Evolutionary conservation across 805 yeast species (phyloP).

Genomic region (Saccharomycopsis lassenensis): DNA sequence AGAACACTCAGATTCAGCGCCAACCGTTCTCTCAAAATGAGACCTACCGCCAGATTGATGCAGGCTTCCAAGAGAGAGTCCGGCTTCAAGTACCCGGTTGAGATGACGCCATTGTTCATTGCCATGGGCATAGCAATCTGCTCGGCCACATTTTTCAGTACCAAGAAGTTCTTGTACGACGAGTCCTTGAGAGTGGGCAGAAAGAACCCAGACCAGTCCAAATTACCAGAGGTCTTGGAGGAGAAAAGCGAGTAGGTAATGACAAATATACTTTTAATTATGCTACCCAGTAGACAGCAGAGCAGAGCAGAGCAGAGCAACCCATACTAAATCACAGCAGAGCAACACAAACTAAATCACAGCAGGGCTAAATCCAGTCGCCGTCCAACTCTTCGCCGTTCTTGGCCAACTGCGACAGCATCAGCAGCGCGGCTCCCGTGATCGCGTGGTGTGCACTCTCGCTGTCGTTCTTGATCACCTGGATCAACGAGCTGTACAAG

Average conservation of each 20-base stretch:
- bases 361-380: too few species aligned
- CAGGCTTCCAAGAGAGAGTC: conserved; percentile 23
- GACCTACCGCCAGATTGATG: conserved; percentile 25
- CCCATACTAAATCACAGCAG: too few species aligned
- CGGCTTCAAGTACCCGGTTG: conserved; percentile 25
- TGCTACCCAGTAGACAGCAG: too few species aligned
- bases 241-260: conserved; percentile 7
- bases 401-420: too few species aligned
- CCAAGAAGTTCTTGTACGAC: conserved; percentile 28
- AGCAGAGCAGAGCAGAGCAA: too few species aligned
- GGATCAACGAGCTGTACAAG: conserved; percentile 34
- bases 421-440: too few species aligned
- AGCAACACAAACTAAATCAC: too few species aligned
- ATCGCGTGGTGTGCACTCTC: too few species aligned
- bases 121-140: conserved; percentile 32
- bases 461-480: conserved; percentile 27
- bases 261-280: too few species aligned
- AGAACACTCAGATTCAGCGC: conserved; percentile 12
- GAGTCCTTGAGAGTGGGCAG: conserved; percentile 29
- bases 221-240: conserved; percentile 13
- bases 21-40: conserved; percentile 21
- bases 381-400: too few species aligned
- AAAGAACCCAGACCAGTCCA: conserved; percentile 23
- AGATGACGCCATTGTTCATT: conserved; percentile 31
- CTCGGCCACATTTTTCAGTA: conserved; percentile 30